Conservation (phyloP, 2,329 filamentous ascomycete species). For the Phialocephala subalpina region DNA sequence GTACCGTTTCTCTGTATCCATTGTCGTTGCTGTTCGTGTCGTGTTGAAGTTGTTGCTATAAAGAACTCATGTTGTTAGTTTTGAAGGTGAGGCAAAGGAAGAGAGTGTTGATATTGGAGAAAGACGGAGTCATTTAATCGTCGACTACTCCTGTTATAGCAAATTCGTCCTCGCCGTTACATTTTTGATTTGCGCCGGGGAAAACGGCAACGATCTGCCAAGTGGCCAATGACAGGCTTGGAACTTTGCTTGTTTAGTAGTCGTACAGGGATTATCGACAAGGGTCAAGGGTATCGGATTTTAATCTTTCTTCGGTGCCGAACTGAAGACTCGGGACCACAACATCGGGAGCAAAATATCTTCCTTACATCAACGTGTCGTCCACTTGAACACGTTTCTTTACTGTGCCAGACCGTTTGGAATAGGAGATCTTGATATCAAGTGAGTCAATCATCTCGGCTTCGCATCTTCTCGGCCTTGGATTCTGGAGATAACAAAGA, state of each 20-base stretch:
- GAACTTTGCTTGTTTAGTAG: not conserved
- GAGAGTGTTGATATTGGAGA: not conserved
- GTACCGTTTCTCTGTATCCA: slow-evolving; percentile 15
- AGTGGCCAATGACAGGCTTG: not conserved
- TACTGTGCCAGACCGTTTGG: not conserved
- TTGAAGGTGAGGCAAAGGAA: not conserved
- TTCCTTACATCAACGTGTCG: not conserved
- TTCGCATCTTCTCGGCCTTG: not conserved
- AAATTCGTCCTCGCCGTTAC: not conserved
- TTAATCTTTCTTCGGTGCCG: slow-evolving; percentile 1
- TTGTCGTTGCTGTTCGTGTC: not conserved
- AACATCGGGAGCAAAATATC: not conserved
- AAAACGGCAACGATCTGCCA: slow-evolving; percentile 1
- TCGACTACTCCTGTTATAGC: not conserved
- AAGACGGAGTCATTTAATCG: not conserved
- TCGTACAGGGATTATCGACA: not conserved
- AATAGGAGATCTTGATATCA: not conserved
- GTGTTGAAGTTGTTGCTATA: not conserved
- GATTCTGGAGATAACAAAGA: too few species aligned
- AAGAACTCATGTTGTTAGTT: not conserved
- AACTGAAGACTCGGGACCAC: not conserved
- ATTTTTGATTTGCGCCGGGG: slow-evolving; percentile 5
- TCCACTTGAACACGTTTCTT: not conserved
- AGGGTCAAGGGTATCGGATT: not conserved
- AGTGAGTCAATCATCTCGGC: not conserved